A percentile compares a stretch with the other conserved stretches of the same genome.
Evolutionary conservation across 225 moss, liverwort and hornwort genomes (phyloP).

Genomic region (Polytrichum commune): DNA sequence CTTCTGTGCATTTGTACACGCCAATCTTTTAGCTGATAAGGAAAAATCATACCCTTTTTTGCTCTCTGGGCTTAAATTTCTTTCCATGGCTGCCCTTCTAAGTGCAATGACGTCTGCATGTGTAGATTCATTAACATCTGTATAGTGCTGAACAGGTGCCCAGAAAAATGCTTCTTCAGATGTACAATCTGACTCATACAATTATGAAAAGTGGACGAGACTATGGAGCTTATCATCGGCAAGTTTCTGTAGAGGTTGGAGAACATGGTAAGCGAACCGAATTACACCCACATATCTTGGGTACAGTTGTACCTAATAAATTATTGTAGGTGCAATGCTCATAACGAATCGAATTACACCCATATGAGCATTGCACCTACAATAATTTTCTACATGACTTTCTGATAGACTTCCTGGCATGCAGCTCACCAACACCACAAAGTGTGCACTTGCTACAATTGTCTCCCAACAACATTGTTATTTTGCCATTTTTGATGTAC

Average conservation of each 20-base stretch:
- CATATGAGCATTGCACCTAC: no score
- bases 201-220: conserved; percentile 85
- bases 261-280: no score
- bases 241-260: conserved; percentile 1
- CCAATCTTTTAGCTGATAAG: conserved; percentile 94
- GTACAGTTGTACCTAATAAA: no score
- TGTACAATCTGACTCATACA: conserved; percentile 85
- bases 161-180: conserved; percentile 94
- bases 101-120: not conserved
- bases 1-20: conserved; percentile 91
- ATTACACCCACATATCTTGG: no score
- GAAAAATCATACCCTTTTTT: conserved; percentile 16
- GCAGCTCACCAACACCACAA: no score
- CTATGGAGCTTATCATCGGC: conserved; percentile 93
- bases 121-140: not conserved
- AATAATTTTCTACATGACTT: no score
- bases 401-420: no score
- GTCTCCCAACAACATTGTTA: no score
- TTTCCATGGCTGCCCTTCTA: not conserved
- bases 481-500: no score
- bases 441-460: no score
- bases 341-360: no score
- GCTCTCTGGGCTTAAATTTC: not conserved
- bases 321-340: no score
- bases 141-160: conserved; percentile 51